These are phyloP conservation scores for Xylaria sp. DNA, from an alignment of 2,329 filamentous ascomycete genomes.

Conservation along the genomic window DNA sequence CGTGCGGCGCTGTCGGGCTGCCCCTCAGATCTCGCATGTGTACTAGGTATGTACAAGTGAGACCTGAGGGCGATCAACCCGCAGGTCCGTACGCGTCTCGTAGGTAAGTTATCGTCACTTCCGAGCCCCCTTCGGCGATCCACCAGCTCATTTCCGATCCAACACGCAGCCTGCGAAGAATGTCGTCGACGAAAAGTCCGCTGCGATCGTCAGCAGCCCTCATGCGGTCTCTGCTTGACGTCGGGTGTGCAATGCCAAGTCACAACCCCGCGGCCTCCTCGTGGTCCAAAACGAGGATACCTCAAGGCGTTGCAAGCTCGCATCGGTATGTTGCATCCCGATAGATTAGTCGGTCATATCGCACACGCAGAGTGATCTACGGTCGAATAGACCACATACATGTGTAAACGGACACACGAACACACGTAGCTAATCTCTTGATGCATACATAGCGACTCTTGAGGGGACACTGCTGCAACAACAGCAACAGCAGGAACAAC, in stretches of 20 bases:
- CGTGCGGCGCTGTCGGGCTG: slow-evolving; percentile 12
- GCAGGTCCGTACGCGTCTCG: slow-evolving; percentile 6
- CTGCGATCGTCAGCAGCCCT: slow-evolving; percentile 24
- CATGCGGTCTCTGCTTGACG: slow-evolving; percentile 21
- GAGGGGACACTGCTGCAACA: slow-evolving; percentile 25
- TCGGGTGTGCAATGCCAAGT: slow-evolving; percentile 25
- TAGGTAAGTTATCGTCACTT: slow-evolving; percentile 7
- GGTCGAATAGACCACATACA: not conserved
- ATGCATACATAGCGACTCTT: slow-evolving; percentile 15
- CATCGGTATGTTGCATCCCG: slow-evolving; percentile 24
- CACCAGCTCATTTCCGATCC: slow-evolving; percentile 1
- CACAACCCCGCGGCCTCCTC: slow-evolving; percentile 24
- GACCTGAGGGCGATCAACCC: slow-evolving; percentile 12
- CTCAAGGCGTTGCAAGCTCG: slow-evolving; percentile 30
- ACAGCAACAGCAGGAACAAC: slow-evolving; percentile 13
- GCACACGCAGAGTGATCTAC: not conserved
- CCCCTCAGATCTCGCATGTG: slow-evolving; percentile 8
- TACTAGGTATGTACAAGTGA: slow-evolving; percentile 10
- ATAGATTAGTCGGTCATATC: not conserved
- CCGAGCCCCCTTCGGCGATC: not conserved
- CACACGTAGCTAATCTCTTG: not conserved
- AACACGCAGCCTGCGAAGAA: slow-evolving; percentile 25
- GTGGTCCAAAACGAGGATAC: slow-evolving; percentile 27
- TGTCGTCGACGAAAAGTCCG: slow-evolving; percentile 28
- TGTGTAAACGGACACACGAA: slow-evolving; percentile 1